A percentile compares a stretch with the other conserved stretches of the same genome.
These are phyloP conservation scores for Eimeria tenella DNA, from an alignment of 169 alveolate genomes.

Conservation along the genomic window DNA sequence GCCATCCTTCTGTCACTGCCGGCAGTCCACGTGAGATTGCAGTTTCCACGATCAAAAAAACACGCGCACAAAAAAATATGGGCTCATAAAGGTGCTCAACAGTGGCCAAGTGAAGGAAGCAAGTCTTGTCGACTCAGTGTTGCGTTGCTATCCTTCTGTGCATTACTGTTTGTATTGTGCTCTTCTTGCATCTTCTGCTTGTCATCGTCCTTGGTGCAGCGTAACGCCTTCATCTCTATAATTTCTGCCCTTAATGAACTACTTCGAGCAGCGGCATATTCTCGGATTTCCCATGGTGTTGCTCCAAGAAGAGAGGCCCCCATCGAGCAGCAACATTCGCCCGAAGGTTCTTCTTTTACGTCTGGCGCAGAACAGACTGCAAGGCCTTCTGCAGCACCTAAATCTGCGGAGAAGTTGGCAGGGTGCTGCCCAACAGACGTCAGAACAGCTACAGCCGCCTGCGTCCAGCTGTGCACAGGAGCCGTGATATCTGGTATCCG, in stretches of 20 bases:
- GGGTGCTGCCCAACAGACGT: background rate
- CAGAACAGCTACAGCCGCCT: background rate
- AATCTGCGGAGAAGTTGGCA: background rate
- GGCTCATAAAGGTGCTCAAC: background rate
- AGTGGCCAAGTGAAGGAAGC: background rate
- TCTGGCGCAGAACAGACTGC: too few species aligned
- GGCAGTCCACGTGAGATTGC: slow-evolving; percentile 39
- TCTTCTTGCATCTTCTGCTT: background rate
- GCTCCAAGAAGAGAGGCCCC: too few species aligned
- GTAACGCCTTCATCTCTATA: slow-evolving; percentile 34
- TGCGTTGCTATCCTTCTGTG: too few species aligned
- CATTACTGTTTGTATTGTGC: too few species aligned
- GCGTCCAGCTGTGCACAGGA: background rate
- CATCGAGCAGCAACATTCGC: too few species aligned
- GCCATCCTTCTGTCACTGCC: slow-evolving; percentile 74
- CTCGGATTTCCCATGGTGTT: background rate
- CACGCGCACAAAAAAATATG: background rate
- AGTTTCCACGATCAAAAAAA: background rate
- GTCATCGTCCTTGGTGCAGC: background rate
- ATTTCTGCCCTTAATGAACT: slow-evolving; percentile 48
- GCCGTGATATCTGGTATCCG: background rate
- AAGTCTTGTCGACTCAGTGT: too few species aligned
- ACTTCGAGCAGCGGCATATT: slow-evolving; percentile 34
- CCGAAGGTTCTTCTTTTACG: too few species aligned
- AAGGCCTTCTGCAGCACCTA: too few species aligned